Evolutionary conservation across 345 rosid genomes (phyloP).

Genomic region (Rhodamnia argentea): DNA sequence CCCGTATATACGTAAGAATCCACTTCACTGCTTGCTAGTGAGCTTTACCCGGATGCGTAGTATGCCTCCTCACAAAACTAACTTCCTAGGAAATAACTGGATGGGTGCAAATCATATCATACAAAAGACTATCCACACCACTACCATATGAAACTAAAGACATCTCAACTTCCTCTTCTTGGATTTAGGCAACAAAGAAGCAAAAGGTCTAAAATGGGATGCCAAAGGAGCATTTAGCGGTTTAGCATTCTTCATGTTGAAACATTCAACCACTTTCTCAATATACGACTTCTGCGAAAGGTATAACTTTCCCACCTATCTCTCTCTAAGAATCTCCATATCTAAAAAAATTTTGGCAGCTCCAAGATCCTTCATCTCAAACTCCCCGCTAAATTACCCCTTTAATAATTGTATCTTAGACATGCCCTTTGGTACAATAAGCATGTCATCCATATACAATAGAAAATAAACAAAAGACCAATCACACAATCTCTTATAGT

Average conservation of each 20-base stretch:
- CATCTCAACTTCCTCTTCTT: not conserved
- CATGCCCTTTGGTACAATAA: not conserved
- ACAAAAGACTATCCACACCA: not conserved
- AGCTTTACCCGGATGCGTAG: not conserved
- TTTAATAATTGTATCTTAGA: not conserved
- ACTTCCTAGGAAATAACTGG: fast-evolving
- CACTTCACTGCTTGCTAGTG: not conserved
- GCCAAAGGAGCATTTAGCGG: not conserved
- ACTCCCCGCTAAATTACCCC: not conserved
- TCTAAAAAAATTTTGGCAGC: not conserved
- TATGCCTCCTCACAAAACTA: not conserved
- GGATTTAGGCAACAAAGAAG: not conserved
- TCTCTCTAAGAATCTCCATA: not conserved
- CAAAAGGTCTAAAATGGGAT: not conserved
- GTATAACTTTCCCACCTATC: not conserved
- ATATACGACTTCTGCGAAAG: not conserved
- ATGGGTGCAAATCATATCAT: not conserved
- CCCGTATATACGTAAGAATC: not conserved
- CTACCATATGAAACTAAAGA: not conserved
- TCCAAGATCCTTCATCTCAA: not conserved
- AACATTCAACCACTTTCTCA: not conserved
- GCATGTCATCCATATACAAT: not conserved
- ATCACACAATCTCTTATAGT: not conserved
- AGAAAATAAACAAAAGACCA: not conserved
- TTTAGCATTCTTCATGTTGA: not conserved